phyloP scores from a whole-genome alignment of 2,329 filamentous ascomycete genomes.

The Colletotrichum ledebouriae region DNA sequence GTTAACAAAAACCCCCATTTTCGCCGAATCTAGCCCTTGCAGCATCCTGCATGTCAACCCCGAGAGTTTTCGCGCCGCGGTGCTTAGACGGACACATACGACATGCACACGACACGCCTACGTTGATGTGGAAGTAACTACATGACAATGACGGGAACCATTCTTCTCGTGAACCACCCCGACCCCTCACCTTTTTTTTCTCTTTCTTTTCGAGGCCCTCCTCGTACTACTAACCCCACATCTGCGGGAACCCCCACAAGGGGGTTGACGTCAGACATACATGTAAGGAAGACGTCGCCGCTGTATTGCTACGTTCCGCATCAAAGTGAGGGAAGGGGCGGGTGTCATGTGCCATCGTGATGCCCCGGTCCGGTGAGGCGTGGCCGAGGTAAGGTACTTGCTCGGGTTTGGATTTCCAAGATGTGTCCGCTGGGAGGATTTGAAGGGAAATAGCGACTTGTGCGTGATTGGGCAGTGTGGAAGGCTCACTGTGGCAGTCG shows the following conservation, averaged over 20 bases:
- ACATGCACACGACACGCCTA: background rate
- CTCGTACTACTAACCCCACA: constrained; percentile 10
- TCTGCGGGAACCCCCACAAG: background rate
- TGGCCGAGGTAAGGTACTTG: background rate
- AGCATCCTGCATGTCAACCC: constrained; percentile 1
- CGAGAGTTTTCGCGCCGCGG: constrained; percentile 5
- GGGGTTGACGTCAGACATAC: constrained; percentile 18
- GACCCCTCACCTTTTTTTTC: background rate
- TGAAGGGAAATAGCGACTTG: too few species aligned
- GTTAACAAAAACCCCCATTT: constrained; percentile 1
- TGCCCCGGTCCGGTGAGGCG: too few species aligned
- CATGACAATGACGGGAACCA: constrained; percentile 19
- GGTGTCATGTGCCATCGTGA: too few species aligned
- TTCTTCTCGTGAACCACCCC: too few species aligned
- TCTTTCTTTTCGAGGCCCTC: too few species aligned
- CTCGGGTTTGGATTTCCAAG: too few species aligned
- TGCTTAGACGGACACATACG: too few species aligned
- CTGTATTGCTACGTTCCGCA: background rate
- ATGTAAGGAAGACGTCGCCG: constrained; percentile 5
- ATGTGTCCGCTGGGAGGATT: too few species aligned
- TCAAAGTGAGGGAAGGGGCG: background rate
- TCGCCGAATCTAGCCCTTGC: constrained; percentile 6
- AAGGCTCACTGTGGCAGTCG: too few species aligned
- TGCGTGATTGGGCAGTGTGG: too few species aligned
- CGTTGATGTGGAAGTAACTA: background rate